phyloP scores from a whole-genome alignment of 805 yeast genomes.

The Yarrowia yakushimensis region DNA sequence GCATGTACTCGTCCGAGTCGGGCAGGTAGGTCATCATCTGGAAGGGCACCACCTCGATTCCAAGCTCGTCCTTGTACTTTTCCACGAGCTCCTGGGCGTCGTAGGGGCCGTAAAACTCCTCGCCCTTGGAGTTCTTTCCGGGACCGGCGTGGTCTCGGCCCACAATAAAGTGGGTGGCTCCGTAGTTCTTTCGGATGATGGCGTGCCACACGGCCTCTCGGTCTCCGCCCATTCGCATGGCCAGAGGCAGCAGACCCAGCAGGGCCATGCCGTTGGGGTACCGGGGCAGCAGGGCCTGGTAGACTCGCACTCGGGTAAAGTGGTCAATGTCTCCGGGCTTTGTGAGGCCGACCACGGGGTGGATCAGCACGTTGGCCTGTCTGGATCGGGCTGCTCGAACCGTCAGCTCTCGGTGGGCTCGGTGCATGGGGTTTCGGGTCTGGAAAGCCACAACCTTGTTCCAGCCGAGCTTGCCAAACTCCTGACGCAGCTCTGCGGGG shows the following conservation, averaged over 20 bases:
- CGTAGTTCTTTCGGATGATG: constrained; percentile 90
- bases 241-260: constrained; percentile 81
- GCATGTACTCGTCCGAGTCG: constrained; percentile 91
- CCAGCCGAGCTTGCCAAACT: constrained; percentile 81
- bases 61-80: constrained; percentile 68
- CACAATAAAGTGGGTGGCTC: constrained; percentile 94
- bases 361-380: constrained; percentile 82
- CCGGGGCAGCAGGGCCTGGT: constrained; percentile 85
- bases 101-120: constrained; percentile 93
- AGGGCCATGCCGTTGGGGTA: constrained; percentile 94
- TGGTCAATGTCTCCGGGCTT: constrained; percentile 98
- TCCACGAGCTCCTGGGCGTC: constrained; percentile 92
- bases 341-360: constrained; percentile 95
- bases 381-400: constrained; percentile 95
- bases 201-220: constrained; percentile 99
- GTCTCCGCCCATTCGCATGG: constrained; percentile 99
- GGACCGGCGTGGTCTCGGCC: constrained; percentile 99
- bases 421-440: constrained; percentile 97
- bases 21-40: constrained; percentile 96
- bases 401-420: constrained; percentile 95
- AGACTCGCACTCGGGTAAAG: constrained; percentile 94
- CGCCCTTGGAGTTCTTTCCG: constrained; percentile 82
- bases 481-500: constrained; percentile 84
- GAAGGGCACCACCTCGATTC: constrained; percentile 89
- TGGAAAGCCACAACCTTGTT: constrained; percentile 91